Base-by-base conservation (phyloP, 495 filamentous ascomycete species). In the Aspergillus campestris region DNA sequence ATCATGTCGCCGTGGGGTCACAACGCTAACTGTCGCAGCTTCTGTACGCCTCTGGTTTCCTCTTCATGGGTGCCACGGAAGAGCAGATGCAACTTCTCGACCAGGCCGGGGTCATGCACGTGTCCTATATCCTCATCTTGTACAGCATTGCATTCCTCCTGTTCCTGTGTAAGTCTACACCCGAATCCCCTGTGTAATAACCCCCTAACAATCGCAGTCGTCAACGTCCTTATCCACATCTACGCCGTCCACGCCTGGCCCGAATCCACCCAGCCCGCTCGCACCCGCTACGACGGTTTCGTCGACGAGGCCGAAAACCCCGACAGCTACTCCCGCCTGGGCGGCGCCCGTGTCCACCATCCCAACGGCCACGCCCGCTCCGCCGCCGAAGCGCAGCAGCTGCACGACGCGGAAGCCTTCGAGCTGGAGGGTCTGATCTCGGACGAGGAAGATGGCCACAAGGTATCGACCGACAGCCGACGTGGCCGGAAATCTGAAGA, bases 41-140 rank as follows among this genome's bases (percentile, higher is more conserved):
- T 14, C 79, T 97, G 13, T 95, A 84, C 56, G 89, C 92, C 34
- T 89, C 92, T 4, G 92, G 92, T 28, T 94, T 98, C 66, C 75
- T 96, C 43, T 97, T 98, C 72, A 94, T 96, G 89, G 84, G 86
- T 40, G 92, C 94, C 18, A 96, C 87, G 3, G 92, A 98, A 62
- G 91, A 97, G 61, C 91, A 98, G 60, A 91, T 97, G 84, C 56
- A 73, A 31, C 66, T 96, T 1, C 67, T 97, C 9, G 67, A 75
- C 37, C 70, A 75, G 37, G 82, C 82, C 3, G 76, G 82, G 42
- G 81, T 97, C 58, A 86, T 86, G 32, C 86, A 94, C 60, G 87
- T 97, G 36, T 83, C 89, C 8, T 97, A 97, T 61, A 72, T 96
- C 36, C 74, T 98, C 40, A 86, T 96, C 42, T 68, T 96, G 5